Conservation (phyloP, 805 yeast genomes). For the Starmerella roubikii region DNA sequence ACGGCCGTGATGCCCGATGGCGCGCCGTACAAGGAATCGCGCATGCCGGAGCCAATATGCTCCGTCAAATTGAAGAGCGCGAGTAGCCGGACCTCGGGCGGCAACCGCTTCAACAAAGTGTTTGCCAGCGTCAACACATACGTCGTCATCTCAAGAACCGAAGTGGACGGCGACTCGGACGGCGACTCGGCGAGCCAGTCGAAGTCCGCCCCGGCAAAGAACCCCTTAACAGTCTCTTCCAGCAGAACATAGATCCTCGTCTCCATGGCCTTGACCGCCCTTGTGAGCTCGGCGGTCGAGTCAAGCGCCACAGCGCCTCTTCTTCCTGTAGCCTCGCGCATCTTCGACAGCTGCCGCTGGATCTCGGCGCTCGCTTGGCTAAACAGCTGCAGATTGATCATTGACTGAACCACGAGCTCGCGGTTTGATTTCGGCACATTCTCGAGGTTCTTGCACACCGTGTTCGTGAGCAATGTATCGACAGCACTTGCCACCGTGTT, state of each 20-base stretch:
- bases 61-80: slow-evolving; percentile 82
- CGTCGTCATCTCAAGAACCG: slow-evolving; percentile 70
- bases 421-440: slow-evolving; percentile 57
- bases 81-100: slow-evolving; percentile 59
- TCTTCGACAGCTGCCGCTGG: slow-evolving; percentile 30
- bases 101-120: slow-evolving; percentile 70
- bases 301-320: slow-evolving; percentile 33
- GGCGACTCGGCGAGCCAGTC: slow-evolving; percentile 54
- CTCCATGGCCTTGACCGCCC: slow-evolving; percentile 60
- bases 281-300: slow-evolving; percentile 42
- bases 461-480: slow-evolving; percentile 53
- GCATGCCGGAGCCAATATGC: slow-evolving; percentile 58
- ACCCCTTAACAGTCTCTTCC: slow-evolving; percentile 63
- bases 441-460: slow-evolving; percentile 51
- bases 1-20: slow-evolving; percentile 41
- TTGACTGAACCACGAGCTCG: slow-evolving; percentile 80
- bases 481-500: slow-evolving; percentile 45
- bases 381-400: slow-evolving; percentile 79
- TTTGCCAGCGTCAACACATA: slow-evolving; percentile 75
- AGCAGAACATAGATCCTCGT: slow-evolving; percentile 68
- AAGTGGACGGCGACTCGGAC: slow-evolving; percentile 48
- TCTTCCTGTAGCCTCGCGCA: slow-evolving; percentile 25
- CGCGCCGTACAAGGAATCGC: slow-evolving; percentile 42
- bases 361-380: slow-evolving; percentile 60
- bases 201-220: slow-evolving; percentile 72